A percentile compares a stretch with the other conserved stretches of the same genome.
Conservation (phyloP, 225 moss, liverwort and hornwort genomes). For the Takakia lepidozioides region DNA sequence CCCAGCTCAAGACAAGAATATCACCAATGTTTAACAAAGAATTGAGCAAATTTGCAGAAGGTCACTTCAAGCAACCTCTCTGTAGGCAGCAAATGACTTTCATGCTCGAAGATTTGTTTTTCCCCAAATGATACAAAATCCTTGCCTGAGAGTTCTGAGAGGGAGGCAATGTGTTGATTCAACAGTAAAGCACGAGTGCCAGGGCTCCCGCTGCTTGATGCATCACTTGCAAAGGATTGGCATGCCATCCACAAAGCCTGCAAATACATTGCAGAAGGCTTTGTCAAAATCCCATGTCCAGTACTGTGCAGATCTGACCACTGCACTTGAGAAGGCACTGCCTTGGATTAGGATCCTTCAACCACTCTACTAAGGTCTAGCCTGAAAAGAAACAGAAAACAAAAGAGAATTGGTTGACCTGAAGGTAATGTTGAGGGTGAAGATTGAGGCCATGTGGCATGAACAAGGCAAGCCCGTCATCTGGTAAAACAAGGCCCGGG, state of each 20-base stretch:
- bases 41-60: too few relatives aligned
- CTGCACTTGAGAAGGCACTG: too few relatives aligned
- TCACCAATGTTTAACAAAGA: too few relatives aligned
- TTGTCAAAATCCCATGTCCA: background rate
- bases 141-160: constrained; percentile 44
- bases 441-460: constrained; percentile 82
- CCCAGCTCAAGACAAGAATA: too few relatives aligned
- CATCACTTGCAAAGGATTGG: constrained; percentile 35
- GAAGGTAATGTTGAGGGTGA: constrained; percentile 77
- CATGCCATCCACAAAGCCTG: constrained; percentile 88
- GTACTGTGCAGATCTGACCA: too few relatives aligned
- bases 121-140: too few relatives aligned
- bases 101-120: too few relatives aligned
- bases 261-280: background rate
- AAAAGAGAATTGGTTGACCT: constrained; percentile 12
- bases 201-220: constrained; percentile 6
- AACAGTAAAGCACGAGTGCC: constrained; percentile 53
- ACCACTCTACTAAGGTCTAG: too few relatives aligned
- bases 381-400: too few relatives aligned
- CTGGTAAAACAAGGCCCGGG: constrained; percentile 65
- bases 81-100: too few relatives aligned
- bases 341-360: too few relatives aligned
- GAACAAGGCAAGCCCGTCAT: constrained; percentile 55
- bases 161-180: constrained; percentile 46
- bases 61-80: too few relatives aligned